Evolutionary conservation across 2,329 filamentous ascomycete genomes (phyloP), one percentile per base, ranked within the genome.

Genomic region (Aciculosporium take): DNA sequence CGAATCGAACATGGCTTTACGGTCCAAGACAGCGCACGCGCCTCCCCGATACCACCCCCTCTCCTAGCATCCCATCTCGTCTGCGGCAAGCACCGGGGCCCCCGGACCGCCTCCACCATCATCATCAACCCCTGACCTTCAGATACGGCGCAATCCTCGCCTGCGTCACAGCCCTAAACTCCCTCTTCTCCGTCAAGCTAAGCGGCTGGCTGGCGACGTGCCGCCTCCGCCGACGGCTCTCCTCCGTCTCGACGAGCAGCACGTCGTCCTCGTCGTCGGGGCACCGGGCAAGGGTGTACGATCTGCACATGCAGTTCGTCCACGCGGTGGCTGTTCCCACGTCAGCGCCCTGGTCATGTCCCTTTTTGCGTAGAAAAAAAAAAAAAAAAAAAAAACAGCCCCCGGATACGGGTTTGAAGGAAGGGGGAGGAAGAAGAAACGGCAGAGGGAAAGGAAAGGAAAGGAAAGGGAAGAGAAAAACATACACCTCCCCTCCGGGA

Each of bases 311-410:
- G 40, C 79, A 79, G 57, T 88, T 88, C 7, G 58, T 55, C 84
- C 83, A 88, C 5, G 75, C 79, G 8, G 82, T 87, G 30, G 79
- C 79, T 80, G 48, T n/a, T n/a, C n/a, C n/a, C n/a, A n/a, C 7
- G 58, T 55, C 84, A 84, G 88, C 5, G 75, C 79, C 8, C 82
- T 87, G 30, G 79, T 79, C 80, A 47, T 3, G 8, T 36, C 1
- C 7, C 2, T 7, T 7, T 17, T 4, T 9, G 3, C 2, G 2
- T 15, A 29, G 13, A 30, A 7, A 7, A n/a, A 12, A n/a, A 23
- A 8, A 15, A 0, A 30, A 8, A 5, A 21, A 7, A 21, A 23
- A 4, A 41, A 9, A 15, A n/a, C n/a, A n/a, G n/a, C n/a, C n/a
- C n/a, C n/a, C n/a, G n/a, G n/a, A n/a, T n/a, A n/a, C n/a, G n/a